Conservation (phyloP, 2,329 filamentous ascomycete species). For the Penicillium fuscoglaucum region DNA sequence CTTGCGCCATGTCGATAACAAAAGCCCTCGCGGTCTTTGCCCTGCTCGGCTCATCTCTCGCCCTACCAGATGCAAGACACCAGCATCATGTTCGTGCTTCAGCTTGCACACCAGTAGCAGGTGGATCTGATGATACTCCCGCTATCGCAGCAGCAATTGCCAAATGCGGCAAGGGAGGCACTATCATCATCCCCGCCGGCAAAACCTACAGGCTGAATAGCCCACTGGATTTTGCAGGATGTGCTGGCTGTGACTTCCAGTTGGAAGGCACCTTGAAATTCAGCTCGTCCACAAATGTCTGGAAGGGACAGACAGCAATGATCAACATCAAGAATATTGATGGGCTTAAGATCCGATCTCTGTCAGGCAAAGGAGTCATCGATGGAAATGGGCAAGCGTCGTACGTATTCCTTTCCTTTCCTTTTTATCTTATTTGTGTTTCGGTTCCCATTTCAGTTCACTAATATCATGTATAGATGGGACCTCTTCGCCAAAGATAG, state of each 20-base stretch:
- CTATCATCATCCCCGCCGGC: slow-evolving; percentile 46
- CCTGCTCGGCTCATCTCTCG: slow-evolving; percentile 3
- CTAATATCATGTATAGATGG: slow-evolving; percentile 22
- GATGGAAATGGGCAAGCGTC: slow-evolving; percentile 52
- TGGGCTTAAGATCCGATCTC: slow-evolving; percentile 43
- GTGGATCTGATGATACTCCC: slow-evolving; percentile 45
- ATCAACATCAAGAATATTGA: slow-evolving; percentile 42
- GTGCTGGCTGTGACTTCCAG: slow-evolving; percentile 48
- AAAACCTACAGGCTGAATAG: slow-evolving; percentile 48
- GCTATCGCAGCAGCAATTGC: slow-evolving; percentile 47
- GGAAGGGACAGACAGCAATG: slow-evolving; percentile 45
- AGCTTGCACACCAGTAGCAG: slow-evolving; percentile 36
- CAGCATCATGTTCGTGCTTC: slow-evolving; percentile 22
- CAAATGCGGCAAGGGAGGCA: slow-evolving; percentile 47
- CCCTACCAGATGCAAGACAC: not conserved
- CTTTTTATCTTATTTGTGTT: too few species aligned
- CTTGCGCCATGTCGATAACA: slow-evolving; percentile 1
- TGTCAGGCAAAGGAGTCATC: slow-evolving; percentile 45
- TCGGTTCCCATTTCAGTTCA: not conserved
- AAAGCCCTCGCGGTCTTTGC: slow-evolving; percentile 7
- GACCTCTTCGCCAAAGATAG: slow-evolving; percentile 45
- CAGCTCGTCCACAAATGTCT: slow-evolving; percentile 43
- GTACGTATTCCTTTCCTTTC: slow-evolving; percentile 11
- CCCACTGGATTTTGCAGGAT: slow-evolving; percentile 46
- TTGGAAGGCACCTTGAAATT: slow-evolving; percentile 49